Evolutionary conservation across 495 filamentous ascomycete species (phyloP), one percentile per base, ranked within the genome.

Genomic region (Penicillium cataractarum): DNA sequence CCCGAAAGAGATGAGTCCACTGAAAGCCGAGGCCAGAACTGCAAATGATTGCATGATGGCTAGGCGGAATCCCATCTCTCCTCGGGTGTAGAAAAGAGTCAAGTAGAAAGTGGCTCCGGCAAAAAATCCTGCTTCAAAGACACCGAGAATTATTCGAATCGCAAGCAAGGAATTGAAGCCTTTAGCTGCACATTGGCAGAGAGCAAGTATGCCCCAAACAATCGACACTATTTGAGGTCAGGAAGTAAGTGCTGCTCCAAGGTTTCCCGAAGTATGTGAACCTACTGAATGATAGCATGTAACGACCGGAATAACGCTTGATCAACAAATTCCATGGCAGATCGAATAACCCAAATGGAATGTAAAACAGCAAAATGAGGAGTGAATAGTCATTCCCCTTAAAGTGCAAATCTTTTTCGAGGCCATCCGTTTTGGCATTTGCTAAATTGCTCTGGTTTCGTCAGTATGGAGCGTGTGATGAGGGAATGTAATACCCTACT

Each of bases 11-110:
- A 92, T 78, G 0, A 92, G 78, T 3, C 89, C 89, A 37, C 60
- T 83, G 77, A 75, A 91, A 2, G 88, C 89, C 10, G 82, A 84
- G 2, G 89, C 90, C 21, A 92, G 83, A 31, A 85, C 86, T 29
- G 82, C 84, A 7, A 87, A 87, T 1, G 87, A 88, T 65, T 91
- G 90, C 75, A 91, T 88, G 63, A 92, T 83, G 31, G 87, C 86
- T 1, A 92, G 79, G 1, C 90, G 86, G 4, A 89, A 78, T 6
- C 88, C 89, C 37, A 92, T 82, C 62, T 91, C 88, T 4, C 83
- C 83, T 13, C 89, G 83, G 0, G 73, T 75, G 70, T 83, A 86
- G 69, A 78, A 82, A 0, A 78, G 57, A 0, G 78, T 78, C 21
- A 87, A 81, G 64, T 90, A 91, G 66, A 90, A 92, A 4, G 75